Percentiles rank a stretch among this genome's conserved stretches.
phyloP scores from a whole-genome alignment of 768 basidiomycete species.

The Inosperma sp. region DNA sequence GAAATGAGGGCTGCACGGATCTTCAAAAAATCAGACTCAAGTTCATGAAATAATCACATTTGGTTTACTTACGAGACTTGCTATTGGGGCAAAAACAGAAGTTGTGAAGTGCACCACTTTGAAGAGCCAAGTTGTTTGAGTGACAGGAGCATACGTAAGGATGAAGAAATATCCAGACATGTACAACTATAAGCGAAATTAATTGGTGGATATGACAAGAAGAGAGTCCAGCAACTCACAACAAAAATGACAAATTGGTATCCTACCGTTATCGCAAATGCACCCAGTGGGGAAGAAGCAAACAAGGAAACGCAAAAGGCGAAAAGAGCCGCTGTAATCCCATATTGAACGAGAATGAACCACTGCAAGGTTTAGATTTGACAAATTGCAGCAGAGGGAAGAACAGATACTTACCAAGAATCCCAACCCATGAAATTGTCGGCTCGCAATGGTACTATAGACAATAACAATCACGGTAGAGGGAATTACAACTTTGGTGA shows the following conservation, averaged over 20 bases:
- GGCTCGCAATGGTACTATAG: slow-evolving; percentile 45
- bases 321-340: slow-evolving; percentile 62
- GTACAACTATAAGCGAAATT: slow-evolving; percentile 43
- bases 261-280: slow-evolving; percentile 68
- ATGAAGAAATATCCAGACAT: slow-evolving; percentile 65
- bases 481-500: slow-evolving; percentile 50
- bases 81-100: slow-evolving; percentile 64
- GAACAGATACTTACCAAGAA: slow-evolving; percentile 40
- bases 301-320: slow-evolving; percentile 61
- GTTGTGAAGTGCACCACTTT: slow-evolving; percentile 67
- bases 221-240: slow-evolving; percentile 37
- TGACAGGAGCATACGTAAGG: slow-evolving; percentile 65
- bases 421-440: slow-evolving; percentile 67
- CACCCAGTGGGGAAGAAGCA: slow-evolving; percentile 61
- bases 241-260: slow-evolving; percentile 71
- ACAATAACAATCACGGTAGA: slow-evolving; percentile 62
- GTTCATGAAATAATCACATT: background rate
- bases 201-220: background rate
- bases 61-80: slow-evolving; percentile 51
- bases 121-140: slow-evolving; percentile 49
- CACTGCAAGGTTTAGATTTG: slow-evolving; percentile 42
- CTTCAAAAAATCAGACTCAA: slow-evolving; percentile 31
- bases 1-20: slow-evolving; percentile 69
- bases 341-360: slow-evolving; percentile 66
- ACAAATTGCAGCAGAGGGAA: background rate